Percentiles rank a stretch among this genome's conserved stretches.
Conservation (phyloP, 164 flowering plant species). For the Taxillus chinensis region DNA sequence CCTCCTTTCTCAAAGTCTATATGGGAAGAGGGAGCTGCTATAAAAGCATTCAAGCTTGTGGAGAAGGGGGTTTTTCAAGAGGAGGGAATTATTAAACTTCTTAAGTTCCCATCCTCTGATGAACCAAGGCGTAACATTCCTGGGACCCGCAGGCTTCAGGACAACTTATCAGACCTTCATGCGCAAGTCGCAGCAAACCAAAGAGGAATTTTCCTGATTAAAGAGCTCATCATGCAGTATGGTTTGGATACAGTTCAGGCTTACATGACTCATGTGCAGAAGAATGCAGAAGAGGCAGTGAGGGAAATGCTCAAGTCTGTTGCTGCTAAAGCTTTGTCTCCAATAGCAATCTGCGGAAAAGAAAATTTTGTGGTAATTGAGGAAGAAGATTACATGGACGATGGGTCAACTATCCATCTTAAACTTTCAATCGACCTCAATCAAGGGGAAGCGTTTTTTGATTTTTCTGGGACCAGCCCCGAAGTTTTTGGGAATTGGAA, state of each 20-base stretch:
- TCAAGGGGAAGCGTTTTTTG: slow-evolving; percentile 84
- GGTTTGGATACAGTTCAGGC: slow-evolving; percentile 82
- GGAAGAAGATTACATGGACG: slow-evolving; percentile 98
- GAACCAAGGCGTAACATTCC: slow-evolving; percentile 48
- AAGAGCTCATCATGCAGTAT: slow-evolving; percentile 89
- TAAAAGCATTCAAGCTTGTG: slow-evolving; percentile 95
- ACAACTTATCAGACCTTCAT: slow-evolving; percentile 87
- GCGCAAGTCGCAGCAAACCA: slow-evolving; percentile 99
- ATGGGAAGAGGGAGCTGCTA: slow-evolving; percentile 98
- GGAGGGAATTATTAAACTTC: slow-evolving; percentile 77
- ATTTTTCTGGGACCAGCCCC: slow-evolving; percentile 81
- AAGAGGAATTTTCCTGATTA: slow-evolving; percentile 88
- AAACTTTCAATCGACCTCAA: slow-evolving; percentile 61
- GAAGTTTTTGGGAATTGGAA: slow-evolving; percentile 99
- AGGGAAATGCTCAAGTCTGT: slow-evolving; percentile 94
- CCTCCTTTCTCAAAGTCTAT: slow-evolving; percentile 94
- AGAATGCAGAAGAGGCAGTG: slow-evolving; percentile 90
- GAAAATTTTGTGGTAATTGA: slow-evolving; percentile 39
- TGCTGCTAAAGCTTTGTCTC: slow-evolving; percentile 36
- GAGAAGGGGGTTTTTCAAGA: slow-evolving; percentile 88
- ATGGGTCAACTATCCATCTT: slow-evolving; percentile 79
- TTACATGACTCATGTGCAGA: slow-evolving; percentile 88
- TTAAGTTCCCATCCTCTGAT: slow-evolving; percentile 48
- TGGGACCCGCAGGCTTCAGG: slow-evolving; percentile 88
- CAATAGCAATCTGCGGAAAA: slow-evolving; percentile 14